Conservation (phyloP, 768 basidiomycete genomes). For the Boletus reticulatus region DNA sequence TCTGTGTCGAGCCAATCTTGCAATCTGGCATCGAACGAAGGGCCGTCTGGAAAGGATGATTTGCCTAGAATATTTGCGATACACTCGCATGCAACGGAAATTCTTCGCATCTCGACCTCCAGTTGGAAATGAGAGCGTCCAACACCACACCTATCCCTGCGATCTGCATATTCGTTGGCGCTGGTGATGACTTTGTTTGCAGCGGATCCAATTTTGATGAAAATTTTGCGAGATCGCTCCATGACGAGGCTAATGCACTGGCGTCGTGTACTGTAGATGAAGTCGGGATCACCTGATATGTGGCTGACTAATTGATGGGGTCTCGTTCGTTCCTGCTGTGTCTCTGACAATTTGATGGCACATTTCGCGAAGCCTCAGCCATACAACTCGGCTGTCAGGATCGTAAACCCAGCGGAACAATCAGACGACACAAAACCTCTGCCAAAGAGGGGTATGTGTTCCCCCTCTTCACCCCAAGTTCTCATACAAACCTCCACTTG, state of each 20-base stretch:
- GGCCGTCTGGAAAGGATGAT: too few species aligned
- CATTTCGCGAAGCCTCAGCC: constrained; percentile 65
- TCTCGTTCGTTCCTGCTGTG: constrained; percentile 1
- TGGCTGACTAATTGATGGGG: constrained; percentile 23
- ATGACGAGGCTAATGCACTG: too few species aligned
- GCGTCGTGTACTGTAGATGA: too few species aligned
- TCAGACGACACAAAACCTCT: constrained; percentile 40
- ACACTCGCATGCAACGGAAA: not conserved
- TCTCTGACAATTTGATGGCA: constrained; percentile 45
- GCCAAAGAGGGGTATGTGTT: constrained; percentile 54
- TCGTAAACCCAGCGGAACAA: constrained; percentile 57
- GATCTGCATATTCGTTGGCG: not conserved
- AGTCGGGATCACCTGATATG: constrained; percentile 16
- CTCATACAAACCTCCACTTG: constrained; percentile 3
- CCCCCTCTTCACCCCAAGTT: not conserved
- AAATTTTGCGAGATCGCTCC: not conserved
- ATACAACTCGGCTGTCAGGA: constrained; percentile 63
- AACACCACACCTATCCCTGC: not conserved
- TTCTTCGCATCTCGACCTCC: not conserved
- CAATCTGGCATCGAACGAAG: not conserved
- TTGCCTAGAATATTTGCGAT: not conserved
- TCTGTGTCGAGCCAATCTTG: not conserved
- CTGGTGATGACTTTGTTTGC: not conserved
- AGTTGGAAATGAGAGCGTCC: not conserved
- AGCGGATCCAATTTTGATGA: not conserved